Base-by-base conservation (phyloP, 306 rosid genomes). In the Quercus wislizeni region DNA sequence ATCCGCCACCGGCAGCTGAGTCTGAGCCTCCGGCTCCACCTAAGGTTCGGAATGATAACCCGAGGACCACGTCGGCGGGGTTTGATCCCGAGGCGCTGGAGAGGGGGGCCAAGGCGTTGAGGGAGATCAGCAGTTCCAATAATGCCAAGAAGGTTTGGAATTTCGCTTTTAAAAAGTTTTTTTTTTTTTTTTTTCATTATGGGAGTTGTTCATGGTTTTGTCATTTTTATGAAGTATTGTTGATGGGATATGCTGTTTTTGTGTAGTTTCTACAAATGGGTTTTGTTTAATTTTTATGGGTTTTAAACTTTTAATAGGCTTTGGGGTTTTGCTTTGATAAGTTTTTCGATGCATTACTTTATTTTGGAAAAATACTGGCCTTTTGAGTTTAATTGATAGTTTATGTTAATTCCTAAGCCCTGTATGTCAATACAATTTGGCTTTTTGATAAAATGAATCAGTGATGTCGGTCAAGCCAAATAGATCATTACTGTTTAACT, bases 71-170 rank as follows among this genome's bases (percentile, higher is more conserved):
- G 2, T 86, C 99, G n/a, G 87, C 94, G 2, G 99, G 99, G 1
- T 95, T 95, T 84, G 99, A 95, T 84, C 97, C 98, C 0, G 94
- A 88, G 74, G 86, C 99, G 0, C 81, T 95, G 74, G 98, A 91
- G 82, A 85, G 91, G 46, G 99, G 96, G 0, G 99, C 89, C 46
- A 79, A 88, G 79, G 89, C 86, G 49, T 83, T 93, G 74, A 79
- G 1, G 51, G 85, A 89, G 18, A 88, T 95, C 43, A 19, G 86
- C 28, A 65, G 71, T 74, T 86, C 97, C 21, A 76, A 90, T 1
- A 84, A 91, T 6, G 91, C 90, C 62, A 93, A 90, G 86, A 88
- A 95, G 92, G 99, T 95, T 62, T 46, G 57, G 11, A 54, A 31
- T 38, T 72, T 54, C 3, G 5, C 10, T 11, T 13, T 17, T 13